Percentiles rank a stretch among this genome's conserved stretches.
phyloP scores from a whole-genome alignment of 1,284 basidiomycete genomes.

The Austroboletus novae-zelandiae region DNA sequence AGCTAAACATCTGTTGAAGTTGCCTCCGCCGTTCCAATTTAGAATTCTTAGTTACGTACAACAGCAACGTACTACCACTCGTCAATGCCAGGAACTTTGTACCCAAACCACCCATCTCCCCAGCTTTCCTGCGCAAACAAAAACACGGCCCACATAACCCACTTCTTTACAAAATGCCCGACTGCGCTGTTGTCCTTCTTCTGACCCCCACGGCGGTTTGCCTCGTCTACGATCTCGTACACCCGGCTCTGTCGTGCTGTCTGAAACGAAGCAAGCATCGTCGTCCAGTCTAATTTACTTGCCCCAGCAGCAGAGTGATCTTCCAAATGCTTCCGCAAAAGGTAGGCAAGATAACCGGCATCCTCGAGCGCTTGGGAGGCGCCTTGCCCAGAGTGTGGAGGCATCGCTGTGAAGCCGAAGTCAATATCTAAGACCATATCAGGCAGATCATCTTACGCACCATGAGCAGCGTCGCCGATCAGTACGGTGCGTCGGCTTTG shows the following conservation, averaged over 20 bases:
- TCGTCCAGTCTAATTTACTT: slow-evolving; percentile 14
- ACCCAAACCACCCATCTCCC: slow-evolving; percentile 33
- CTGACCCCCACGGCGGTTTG: slow-evolving; percentile 26
- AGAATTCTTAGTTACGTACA: too few relatives aligned
- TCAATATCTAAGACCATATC: background rate
- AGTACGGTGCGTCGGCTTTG: slow-evolving; percentile 26
- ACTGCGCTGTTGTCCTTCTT: slow-evolving; percentile 24
- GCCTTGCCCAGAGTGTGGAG: slow-evolving; percentile 35
- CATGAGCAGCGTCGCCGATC: slow-evolving; percentile 34
- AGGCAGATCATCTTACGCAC: slow-evolving; percentile 11
- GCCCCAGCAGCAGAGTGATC: background rate
- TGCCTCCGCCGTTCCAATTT: too few relatives aligned
- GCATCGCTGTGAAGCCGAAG: slow-evolving; percentile 24
- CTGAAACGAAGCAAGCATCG: slow-evolving; percentile 25
- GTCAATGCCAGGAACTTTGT: slow-evolving; percentile 31
- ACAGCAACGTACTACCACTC: slow-evolving; percentile 18
- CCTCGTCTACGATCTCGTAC: slow-evolving; percentile 27
- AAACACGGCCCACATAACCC: slow-evolving; percentile 26
- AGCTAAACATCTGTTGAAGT: too few relatives aligned
- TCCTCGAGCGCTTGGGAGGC: slow-evolving; percentile 34
- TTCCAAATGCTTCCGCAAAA: slow-evolving; percentile 20
- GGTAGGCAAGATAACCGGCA: slow-evolving; percentile 31
- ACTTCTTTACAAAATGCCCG: slow-evolving; percentile 21
- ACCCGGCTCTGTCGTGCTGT: slow-evolving; percentile 26
- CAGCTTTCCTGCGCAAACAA: slow-evolving; percentile 28